Evolutionary conservation across 306 rosid genomes (phyloP), one percentile per base, ranked within the genome.

Genomic region (Oxytropis ochrocephala): DNA sequence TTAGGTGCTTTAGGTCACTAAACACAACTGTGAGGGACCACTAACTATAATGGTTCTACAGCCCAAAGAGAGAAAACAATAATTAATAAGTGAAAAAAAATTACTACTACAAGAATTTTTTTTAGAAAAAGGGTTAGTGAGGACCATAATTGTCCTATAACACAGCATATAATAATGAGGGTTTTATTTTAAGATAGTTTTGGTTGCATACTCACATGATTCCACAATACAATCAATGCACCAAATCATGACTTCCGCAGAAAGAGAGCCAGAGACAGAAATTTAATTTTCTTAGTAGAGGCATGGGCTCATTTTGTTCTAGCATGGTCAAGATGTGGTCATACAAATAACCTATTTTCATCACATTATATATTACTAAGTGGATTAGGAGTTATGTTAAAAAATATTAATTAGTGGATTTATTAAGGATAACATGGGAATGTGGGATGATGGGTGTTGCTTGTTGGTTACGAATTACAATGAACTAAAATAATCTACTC

Each of bases 261-360:
- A 78, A 69, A 36, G 39, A 66, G 8, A 75, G 32, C 29, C 9
- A 68, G 10, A 36, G 53, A 50, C 24, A 16, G 11, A 29, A 44
- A 7, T 62, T 42, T 42, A 11, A 32, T 42, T 57, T 72, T 58
- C 44, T 41, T 50, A 38, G 77, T 80, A 80, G 82, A 78, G 13
- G 76, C 77, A 85, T 82, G 87, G 82, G 84, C 83, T 53, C 18
- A 63, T 62, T 81, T 84, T 85, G 87, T 80, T 77, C 67, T 71
- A 63, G 63, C 78, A 58, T 68, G 60, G 41, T 39, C 10, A 17
- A n/a, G 38, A 63, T 30, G 14, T 30, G 53, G 21, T 44, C 70
- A 69, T 48, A 61, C 18, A 43, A 62, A 54, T 64, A 64, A 12
- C 33, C 75, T 64, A 6, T 67, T 77, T 54, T 35, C 49, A 57